Base-by-base conservation (phyloP, 106 monocot genomes). In the Platanthera zijinensis region DNA sequence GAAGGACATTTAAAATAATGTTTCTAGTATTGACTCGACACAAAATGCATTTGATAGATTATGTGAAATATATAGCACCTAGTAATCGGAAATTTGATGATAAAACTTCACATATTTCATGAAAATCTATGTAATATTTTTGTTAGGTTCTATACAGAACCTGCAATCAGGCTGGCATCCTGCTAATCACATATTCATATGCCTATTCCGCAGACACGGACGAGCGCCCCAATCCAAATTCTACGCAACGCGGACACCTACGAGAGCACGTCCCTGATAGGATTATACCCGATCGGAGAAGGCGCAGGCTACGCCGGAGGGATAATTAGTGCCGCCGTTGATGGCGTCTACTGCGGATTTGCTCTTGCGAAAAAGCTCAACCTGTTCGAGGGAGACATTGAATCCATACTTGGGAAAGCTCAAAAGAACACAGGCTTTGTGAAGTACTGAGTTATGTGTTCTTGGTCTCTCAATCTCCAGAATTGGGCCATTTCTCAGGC, bases 231-330 rank as follows among this genome's bases (percentile, higher is more conserved):
- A 0, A 75, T 99, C 73, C 89, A 92, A 77, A 90, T 99, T 79
- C 74, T 66, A 52, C 91, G 94, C 5, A 74, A 88, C 72, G 17
- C 77, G 13, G 84, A 84, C 5, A 94, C 92, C 5, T 94, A 84
- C 17, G 94, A 99, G 82, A 92, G 94, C 84, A 99, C 82, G 25
- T 90, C 91, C 30, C 50, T 90, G 49, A 77, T 57, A 57, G 88
- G 99, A 25, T 66, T 99, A 39, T 94, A 92, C 78, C 99, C 99
- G 8, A 82, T 87, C 11, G 99, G 99, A 45, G 99, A 99, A 90
- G 99, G 99, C 19, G 99, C 94, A 4, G 99, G 99, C 2, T 90
- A 94, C 79, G 94, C 99, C 5, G 94, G 99, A 12, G 99, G 99
- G 6, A 99, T 99, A 9, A 71, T 94, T 12, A 99, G 99, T 75